Evolutionary conservation across 495 filamentous ascomycete species (phyloP).

Genomic region (Extremus antarcticus): DNA sequence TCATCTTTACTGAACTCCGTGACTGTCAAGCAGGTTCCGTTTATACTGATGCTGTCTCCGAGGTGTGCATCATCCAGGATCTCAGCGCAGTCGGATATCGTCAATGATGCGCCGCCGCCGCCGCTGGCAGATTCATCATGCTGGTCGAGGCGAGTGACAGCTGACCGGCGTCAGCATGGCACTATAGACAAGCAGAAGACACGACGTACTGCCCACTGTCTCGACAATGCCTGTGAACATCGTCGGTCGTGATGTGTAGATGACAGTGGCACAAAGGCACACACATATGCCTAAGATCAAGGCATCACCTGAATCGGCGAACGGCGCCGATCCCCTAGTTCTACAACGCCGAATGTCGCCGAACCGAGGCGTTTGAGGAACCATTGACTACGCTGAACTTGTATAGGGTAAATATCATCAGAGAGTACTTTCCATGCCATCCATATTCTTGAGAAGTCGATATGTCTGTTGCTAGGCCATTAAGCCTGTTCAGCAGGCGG

Average conservation of each 20-base stretch:
- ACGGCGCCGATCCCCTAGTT: background rate
- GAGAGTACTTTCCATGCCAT: background rate
- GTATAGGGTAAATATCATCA: no score
- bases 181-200: slow-evolving; percentile 4
- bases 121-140: slow-evolving; percentile 58
- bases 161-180: slow-evolving; percentile 40
- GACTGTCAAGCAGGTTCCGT: slow-evolving; percentile 91
- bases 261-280: background rate
- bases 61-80: slow-evolving; percentile 75
- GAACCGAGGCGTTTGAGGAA: background rate
- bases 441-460: background rate
- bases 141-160: slow-evolving; percentile 68
- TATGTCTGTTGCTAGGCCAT: slow-evolving; percentile 3
- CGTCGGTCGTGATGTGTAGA: slow-evolving; percentile 18
- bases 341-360: background rate
- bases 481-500: background rate
- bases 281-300: background rate
- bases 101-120: slow-evolving; percentile 76
- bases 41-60: slow-evolving; percentile 87
- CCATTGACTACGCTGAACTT: no score
- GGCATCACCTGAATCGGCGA: background rate
- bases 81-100: slow-evolving; percentile 60
- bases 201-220: slow-evolving; percentile 72
- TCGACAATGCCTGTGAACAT: slow-evolving; percentile 99
- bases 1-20: slow-evolving; percentile 54